Evolutionary conservation across 2,329 filamentous ascomycete species (phyloP).

Genomic region (Keithomyces neogunnii): DNA sequence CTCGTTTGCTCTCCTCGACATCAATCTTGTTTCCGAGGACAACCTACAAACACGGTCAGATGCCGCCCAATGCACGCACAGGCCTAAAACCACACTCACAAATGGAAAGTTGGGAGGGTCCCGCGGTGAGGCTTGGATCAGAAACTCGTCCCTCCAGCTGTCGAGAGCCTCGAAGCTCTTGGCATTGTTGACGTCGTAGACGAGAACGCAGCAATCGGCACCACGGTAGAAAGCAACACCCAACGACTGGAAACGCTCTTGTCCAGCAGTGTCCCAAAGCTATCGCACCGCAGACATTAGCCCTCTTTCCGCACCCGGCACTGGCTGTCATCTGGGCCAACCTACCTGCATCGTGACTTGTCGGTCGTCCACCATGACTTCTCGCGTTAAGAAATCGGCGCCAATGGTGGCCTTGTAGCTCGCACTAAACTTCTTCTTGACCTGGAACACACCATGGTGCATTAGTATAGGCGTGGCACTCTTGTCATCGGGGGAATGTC

Average conservation of each 20-base stretch:
- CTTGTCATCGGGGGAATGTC: constrained; percentile 20
- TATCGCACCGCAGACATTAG: constrained; percentile 25
- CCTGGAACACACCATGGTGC: constrained; percentile 41
- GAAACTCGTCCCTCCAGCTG: constrained; percentile 96
- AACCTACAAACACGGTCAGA: constrained; percentile 45
- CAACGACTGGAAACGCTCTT: constrained; percentile 94
- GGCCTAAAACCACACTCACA: constrained; percentile 46
- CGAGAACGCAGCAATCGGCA: constrained; percentile 94
- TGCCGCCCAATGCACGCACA: too few relatives aligned
- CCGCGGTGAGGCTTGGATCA: constrained; percentile 93
- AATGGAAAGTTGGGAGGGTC: constrained; percentile 98
- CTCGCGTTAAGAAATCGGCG: constrained; percentile 95
- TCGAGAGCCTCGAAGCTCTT: constrained; percentile 99
- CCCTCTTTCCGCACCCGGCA: not conserved
- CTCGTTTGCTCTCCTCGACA: constrained; percentile 93
- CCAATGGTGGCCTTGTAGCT: constrained; percentile 99
- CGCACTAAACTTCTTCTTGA: constrained; percentile 99
- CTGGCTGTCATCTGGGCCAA: constrained; percentile 8
- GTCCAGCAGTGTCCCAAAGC: constrained; percentile 97
- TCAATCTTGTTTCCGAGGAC: constrained; percentile 99
- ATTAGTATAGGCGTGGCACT: constrained; percentile 7
- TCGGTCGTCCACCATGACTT: constrained; percentile 93
- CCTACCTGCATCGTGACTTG: constrained; percentile 95
- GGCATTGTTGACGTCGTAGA: constrained; percentile 98
- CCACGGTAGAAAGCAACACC: constrained; percentile 97